phyloP scores from a whole-genome alignment of 176 grass and related monocot genomes.

The Pharus latifolius region DNA sequence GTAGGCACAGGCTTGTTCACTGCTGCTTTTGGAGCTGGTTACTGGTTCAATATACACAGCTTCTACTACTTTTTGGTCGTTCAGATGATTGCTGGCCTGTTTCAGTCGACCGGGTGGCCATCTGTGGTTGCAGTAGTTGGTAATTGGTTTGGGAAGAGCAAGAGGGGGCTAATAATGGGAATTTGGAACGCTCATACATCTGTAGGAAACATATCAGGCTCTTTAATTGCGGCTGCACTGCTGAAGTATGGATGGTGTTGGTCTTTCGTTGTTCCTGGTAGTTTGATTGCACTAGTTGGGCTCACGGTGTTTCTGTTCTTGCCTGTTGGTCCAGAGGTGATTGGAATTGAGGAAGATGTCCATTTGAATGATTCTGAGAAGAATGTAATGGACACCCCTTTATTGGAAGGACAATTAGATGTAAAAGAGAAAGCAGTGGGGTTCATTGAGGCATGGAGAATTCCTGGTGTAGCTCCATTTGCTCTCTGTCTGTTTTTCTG shows the following conservation, averaged over 20 bases:
- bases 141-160: slow-evolving; percentile 87
- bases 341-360: slow-evolving; percentile 39
- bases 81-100: slow-evolving; percentile 70
- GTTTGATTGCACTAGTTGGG: slow-evolving; percentile 44
- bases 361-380: slow-evolving; percentile 34
- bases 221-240: slow-evolving; percentile 57
- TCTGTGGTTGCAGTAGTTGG: slow-evolving; percentile 72
- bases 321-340: slow-evolving; percentile 48
- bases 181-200: slow-evolving; percentile 83
- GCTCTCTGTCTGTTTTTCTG: slow-evolving; percentile 83
- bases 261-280: slow-evolving; percentile 55
- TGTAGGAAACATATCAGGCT: slow-evolving; percentile 64
- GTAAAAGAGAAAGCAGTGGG: slow-evolving; percentile 39
- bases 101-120: slow-evolving; percentile 71
- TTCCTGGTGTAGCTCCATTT: slow-evolving; percentile 70
- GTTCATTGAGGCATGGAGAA: slow-evolving; percentile 71
- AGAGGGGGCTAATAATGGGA: slow-evolving; percentile 76
- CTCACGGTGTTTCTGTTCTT: slow-evolving; percentile 52
- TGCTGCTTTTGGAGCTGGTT: slow-evolving; percentile 49
- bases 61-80: slow-evolving; percentile 65
- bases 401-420: slow-evolving; percentile 25
- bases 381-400: slow-evolving; percentile 21
- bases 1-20: slow-evolving; percentile 65
- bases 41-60: slow-evolving; percentile 70
- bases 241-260: slow-evolving; percentile 62